Base-by-base conservation (phyloP, 169 alveolate genomes). In the Plasmodium malariae region DNA sequence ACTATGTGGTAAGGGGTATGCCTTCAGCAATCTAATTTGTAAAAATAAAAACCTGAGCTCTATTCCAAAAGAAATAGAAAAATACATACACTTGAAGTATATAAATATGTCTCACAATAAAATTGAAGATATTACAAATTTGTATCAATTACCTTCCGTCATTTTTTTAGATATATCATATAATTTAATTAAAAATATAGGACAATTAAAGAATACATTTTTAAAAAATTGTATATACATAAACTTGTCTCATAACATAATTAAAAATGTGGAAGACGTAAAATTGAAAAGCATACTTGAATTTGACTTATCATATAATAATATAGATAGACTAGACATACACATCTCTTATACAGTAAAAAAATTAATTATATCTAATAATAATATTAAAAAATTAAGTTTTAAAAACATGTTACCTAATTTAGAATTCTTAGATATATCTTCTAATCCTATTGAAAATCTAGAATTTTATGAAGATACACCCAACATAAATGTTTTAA, bases 51-150 rank as follows among this genome's bases (percentile, higher is more conserved):
- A 62, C 28, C 14, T 76, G 19, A 67, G 45, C 14, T 17, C 1
- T 54, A 76, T 76, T 9, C 89, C 89, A 43, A 62, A 76, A 55
- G 76, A 49, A 17, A 28, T 76, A 21, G 67, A 28, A 62, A 62
- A 62, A 60, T 76, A 76, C 63, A 63, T 28, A 26, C 69, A 76
- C 37, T 67, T 76, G 54, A 76, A 76, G n/a, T 76, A 76, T 55
- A 63, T 76, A 76, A 62, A 76, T 63, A 62, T 76, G 76, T 62
- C 89, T 62, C 65, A 76, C 63, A 76, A 76, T 67, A 76, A 76
- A 45, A 76, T 76, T 0, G 60, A 45, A 14, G 76, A 63, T 76
- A 62, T 76, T 45, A 30, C 21, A 21, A 45, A 36, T 51, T 54
- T 76, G 54, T 76, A 63, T 54, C 0, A 24, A n/a, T 17, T 76